Percentiles rank a stretch among this genome's conserved stretches.
Conservation (phyloP, 2,329 filamentous ascomycete genomes). For the Neobulgaria alba region DNA sequence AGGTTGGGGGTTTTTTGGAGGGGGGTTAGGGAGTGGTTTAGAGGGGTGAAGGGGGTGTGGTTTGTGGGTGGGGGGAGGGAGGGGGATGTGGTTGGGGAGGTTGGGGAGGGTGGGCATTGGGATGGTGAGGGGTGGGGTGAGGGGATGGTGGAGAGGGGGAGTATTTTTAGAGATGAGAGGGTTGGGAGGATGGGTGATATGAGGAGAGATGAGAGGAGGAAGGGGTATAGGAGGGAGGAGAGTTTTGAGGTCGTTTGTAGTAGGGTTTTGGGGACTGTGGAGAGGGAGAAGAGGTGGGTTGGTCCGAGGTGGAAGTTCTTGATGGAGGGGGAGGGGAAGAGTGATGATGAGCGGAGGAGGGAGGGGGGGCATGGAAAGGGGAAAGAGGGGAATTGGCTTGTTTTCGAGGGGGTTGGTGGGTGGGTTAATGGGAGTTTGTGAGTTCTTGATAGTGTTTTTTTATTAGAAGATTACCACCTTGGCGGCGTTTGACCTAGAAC, state of each 20-base stretch:
- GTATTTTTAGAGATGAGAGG: not conserved
- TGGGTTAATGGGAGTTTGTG: too few species aligned
- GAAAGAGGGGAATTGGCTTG: too few species aligned
- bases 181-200: not conserved
- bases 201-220: not conserved
- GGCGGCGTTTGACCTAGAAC: too few species aligned
- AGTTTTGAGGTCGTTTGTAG: constrained; percentile 7
- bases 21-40: constrained; percentile 10
- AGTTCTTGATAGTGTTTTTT: too few species aligned
- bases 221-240: not conserved
- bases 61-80: constrained; percentile 5
- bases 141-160: not conserved
- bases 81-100: not conserved
- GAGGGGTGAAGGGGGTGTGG: constrained; percentile 9
- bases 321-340: too few species aligned
- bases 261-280: constrained; percentile 5
- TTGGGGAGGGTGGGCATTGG: not conserved
- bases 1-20: constrained; percentile 15
- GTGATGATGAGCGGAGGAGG: too few species aligned
- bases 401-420: too few species aligned
- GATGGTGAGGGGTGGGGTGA: too few species aligned
- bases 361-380: too few species aligned
- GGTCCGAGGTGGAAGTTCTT: constrained; percentile 11
- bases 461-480: too few species aligned
- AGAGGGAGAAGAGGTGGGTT: constrained; percentile 5